Evolutionary conservation across 352 stramenopile species (phyloP).

Genomic region (Hyaloperonospora arabidopsidis): DNA sequence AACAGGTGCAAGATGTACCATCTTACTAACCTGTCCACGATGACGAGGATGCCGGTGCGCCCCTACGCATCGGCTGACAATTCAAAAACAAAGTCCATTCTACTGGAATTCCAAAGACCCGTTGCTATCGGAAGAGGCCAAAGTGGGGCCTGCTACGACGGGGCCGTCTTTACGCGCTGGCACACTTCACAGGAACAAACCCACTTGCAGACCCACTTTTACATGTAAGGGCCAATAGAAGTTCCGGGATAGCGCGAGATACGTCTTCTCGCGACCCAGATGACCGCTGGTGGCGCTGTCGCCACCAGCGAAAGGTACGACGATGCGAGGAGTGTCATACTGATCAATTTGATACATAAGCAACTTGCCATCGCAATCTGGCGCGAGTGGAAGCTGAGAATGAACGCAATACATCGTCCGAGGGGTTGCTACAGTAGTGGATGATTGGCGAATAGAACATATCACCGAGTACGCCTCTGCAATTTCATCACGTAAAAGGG

Average conservation of each 20-base stretch:
- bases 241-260: slow-evolving; percentile 1
- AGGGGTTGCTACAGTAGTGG: background rate
- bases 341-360: too few species aligned
- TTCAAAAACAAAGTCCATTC: too few species aligned
- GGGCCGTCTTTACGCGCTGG: too few species aligned
- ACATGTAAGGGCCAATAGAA: slow-evolving; percentile 25
- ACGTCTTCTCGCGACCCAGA: slow-evolving; percentile 23
- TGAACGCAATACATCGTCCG: background rate
- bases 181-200: background rate
- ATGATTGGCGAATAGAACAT: background rate
- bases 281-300: background rate
- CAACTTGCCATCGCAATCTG: background rate
- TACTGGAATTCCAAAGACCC: background rate
- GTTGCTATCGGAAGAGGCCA: background rate
- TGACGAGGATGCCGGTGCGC: slow-evolving; percentile 1
- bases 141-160: background rate
- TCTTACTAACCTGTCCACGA: slow-evolving; percentile 29
- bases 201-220: slow-evolving; percentile 24
- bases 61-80: background rate
- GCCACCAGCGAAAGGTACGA: background rate
- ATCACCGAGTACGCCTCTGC: background rate
- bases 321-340: background rate
- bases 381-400: background rate
- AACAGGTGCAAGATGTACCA: slow-evolving; percentile 17
- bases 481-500: background rate